These are phyloP conservation scores for Alternaria angustiovoidea DNA, from an alignment of 2,329 filamentous ascomycete species.

Conservation along the genomic window DNA sequence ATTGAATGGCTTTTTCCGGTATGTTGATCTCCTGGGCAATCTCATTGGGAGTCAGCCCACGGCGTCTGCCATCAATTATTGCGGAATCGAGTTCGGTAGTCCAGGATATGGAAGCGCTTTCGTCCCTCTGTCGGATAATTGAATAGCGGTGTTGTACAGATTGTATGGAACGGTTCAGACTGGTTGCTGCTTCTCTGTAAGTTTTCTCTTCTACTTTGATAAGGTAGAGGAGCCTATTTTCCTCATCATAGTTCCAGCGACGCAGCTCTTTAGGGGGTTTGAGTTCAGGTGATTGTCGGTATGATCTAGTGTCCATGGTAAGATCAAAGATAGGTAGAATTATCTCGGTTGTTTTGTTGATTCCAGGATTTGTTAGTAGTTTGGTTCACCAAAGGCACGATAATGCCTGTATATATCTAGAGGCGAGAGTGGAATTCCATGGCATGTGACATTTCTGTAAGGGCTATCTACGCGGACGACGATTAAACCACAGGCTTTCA, in stretches of 20 bases:
- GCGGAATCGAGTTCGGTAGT: constrained; percentile 8
- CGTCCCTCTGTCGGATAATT: neutral
- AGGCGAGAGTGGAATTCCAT: neutral
- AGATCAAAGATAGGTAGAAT: neutral
- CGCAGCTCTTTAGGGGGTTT: neutral
- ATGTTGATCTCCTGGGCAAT: constrained; percentile 10
- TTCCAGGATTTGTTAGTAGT: neutral
- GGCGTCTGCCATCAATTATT: constrained; percentile 15
- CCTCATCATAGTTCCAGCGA: constrained; percentile 16
- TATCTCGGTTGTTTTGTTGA: neutral
- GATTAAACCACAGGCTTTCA: neutral
- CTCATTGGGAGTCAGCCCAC: neutral
- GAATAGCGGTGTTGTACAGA: neutral
- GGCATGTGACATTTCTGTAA: neutral
- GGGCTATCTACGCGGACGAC: neutral
- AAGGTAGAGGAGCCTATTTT: constrained; percentile 5
- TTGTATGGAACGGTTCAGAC: neutral
- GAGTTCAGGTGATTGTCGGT: neutral
- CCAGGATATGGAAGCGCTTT: constrained; percentile 8
- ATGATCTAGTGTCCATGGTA: neutral
- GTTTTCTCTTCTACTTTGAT: neutral
- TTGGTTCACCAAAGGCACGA: neutral
- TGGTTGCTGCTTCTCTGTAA: constrained; percentile 1
- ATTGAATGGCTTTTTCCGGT: constrained; percentile 7
- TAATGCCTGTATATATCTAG: neutral